Conservation (phyloP, 1,284 basidiomycete species). For the Blastosporella zonata region DNA sequence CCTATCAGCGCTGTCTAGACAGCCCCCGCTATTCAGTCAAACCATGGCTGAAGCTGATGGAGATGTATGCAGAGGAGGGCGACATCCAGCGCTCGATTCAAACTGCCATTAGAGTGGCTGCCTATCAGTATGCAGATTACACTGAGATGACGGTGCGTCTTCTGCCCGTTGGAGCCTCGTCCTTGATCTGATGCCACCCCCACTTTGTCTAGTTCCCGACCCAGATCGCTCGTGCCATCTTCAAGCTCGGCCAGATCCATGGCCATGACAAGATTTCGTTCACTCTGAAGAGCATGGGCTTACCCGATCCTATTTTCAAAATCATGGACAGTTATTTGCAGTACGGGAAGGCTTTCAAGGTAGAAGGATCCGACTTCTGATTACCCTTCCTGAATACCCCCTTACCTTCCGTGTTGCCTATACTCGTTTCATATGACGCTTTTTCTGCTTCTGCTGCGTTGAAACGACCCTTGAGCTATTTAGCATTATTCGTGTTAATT, state of each 20-base stretch:
- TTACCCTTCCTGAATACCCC: slow-evolving; percentile 11
- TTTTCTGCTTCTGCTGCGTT: no score
- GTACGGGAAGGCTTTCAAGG: slow-evolving; percentile 79
- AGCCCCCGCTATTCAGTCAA: slow-evolving; percentile 84
- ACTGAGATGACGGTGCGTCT: slow-evolving; percentile 73
- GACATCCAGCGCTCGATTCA: slow-evolving; percentile 90
- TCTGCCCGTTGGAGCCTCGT: slow-evolving; percentile 1
- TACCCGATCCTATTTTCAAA: slow-evolving; percentile 80
- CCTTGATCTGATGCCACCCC: slow-evolving; percentile 9
- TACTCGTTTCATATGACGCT: no score
- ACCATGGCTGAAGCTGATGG: slow-evolving; percentile 89
- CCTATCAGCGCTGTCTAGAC: slow-evolving; percentile 93
- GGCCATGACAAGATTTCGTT: slow-evolving; percentile 94
- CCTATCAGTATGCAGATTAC: slow-evolving; percentile 86
- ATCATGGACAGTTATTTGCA: slow-evolving; percentile 84
- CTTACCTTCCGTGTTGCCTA: slow-evolving; percentile 2
- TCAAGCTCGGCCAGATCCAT: slow-evolving; percentile 92
- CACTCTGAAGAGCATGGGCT: slow-evolving; percentile 89
- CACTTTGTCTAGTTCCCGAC: slow-evolving; percentile 74
- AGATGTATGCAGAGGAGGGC: slow-evolving; percentile 92
- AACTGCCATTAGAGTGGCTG: slow-evolving; percentile 88
- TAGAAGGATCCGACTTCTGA: slow-evolving; percentile 78
- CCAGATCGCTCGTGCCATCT: slow-evolving; percentile 84
- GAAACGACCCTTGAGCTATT: no score
- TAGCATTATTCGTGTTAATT: no score